Evolutionary conservation across 768 basidiomycete genomes (phyloP), one percentile per base, ranked within the genome.

Genomic region (Daedalea quercina): DNA sequence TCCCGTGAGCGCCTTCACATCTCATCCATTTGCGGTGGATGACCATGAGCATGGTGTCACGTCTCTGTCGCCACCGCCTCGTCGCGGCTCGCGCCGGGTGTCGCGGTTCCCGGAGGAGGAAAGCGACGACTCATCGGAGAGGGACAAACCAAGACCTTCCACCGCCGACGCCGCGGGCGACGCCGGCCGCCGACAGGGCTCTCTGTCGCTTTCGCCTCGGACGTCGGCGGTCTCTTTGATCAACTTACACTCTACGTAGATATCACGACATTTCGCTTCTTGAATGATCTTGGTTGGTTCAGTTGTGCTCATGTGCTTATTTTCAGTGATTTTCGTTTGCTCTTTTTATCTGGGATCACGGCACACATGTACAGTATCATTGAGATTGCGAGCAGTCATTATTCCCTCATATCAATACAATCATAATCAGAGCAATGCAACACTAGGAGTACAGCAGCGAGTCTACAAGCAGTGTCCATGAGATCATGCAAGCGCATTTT

Each of bases 401-500:
- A 49, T 49, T 49, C 47, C 19, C 17, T 40, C 37, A 40, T 49
- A 49, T 15, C 31, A 40, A 40, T 49, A 49, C 47, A 44, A 31
- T 25, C 44, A 22, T 13, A 20, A 49, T 37, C 19, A 49, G 33
- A 49, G 47, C 47, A 49, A 35, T 37, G 47, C 47, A 19, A 40
- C 20, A 20, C 4, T 19, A 49, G 3, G 25, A 31, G 19, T 13
- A 33, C 28, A 49, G 33, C n/a, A 12, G 8, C 9, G n/a, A 26
- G 22, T 20, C 20, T 7, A 22, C 44, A 44, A 26, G 28, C 28
- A 26, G 20, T n/a, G n/a, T 22, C 44, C 20, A 20, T 17, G 22
- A 64, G 40, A 66, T 79, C 76, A 96, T 56, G 87, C 87, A 70
- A 97, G 89, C 68, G 84, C 88, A 67, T 97, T 93, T 73, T 97